Evolutionary conservation across 1,139 yeast genomes (phyloP), one percentile per base, ranked within the genome.

Genomic region (Zygoascus hellenicus): DNA sequence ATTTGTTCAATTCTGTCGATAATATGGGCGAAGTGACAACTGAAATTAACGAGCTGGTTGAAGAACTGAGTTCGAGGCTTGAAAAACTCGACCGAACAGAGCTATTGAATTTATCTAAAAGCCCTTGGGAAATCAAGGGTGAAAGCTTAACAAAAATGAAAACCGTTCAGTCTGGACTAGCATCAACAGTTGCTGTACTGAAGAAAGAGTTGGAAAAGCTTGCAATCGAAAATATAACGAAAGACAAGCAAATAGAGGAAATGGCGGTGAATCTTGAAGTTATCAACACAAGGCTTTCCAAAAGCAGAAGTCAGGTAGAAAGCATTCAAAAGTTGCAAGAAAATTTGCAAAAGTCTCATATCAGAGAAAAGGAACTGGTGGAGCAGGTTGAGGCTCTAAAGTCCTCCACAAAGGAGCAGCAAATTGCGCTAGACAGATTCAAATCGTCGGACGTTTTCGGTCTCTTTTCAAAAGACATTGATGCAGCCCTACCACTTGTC

Each of bases 201-300:
- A 56, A 55, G n/a, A 29, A 42, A 4, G 62, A 61, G 37, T 51
- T 54, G 17, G 55, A 55, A 31, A 50, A 54, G 33, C 52, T 62
- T 19, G 57, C 60, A 3, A 51, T 61, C 0, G 49, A 53, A 5
- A 47, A 60, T 16, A 48, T 61, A 14, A 63, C 64, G 17, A 68
- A 70, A 37, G 75, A 74, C 40, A 61, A 61, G 40, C 52, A 59
- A 14, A 62, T 76, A 10, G 71, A 71, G 43, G 78, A 76, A 39
- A 59, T 75, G 19, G 68, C 69, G 33, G 66, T 75, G 50, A 76
- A 74, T 50, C 62, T 76, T 9, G 67, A 68, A 9, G 59, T 73
- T 11, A 58, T 75, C 38, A 74, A 72, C 51, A 67, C 68, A 17
- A 74, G 71, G 55, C 65, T 78, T 62, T 59, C 55, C 9, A 64